phyloP scores from a whole-genome alignment of 441 rosid genomes.

The Oxalis stricta region DNA sequence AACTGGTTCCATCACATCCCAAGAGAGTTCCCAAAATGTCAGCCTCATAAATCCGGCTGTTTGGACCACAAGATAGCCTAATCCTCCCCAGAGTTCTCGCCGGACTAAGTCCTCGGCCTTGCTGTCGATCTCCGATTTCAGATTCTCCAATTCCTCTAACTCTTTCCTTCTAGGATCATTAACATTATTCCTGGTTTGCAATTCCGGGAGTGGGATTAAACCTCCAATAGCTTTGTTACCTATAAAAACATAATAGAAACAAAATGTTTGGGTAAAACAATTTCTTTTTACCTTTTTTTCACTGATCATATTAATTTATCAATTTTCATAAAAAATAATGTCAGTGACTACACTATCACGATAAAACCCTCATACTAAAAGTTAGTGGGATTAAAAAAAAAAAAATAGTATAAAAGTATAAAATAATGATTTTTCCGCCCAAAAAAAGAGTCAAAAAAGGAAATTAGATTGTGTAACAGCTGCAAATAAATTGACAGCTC shows the following conservation, averaged over 20 bases:
- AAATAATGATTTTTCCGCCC: no score
- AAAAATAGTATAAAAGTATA: no score
- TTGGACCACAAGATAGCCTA: slow-evolving; percentile 55
- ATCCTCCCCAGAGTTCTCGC: slow-evolving; percentile 68
- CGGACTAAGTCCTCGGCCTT: slow-evolving; percentile 45
- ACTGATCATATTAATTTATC: no score
- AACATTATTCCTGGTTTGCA: no score
- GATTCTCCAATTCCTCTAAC: slow-evolving; percentile 41
- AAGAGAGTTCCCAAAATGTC: slow-evolving; percentile 89
- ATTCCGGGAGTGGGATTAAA: slow-evolving; percentile 46
- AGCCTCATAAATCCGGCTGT: slow-evolving; percentile 89
- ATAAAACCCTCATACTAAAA: no score
- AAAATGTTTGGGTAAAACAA: slow-evolving; percentile 32
- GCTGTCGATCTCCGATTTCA: slow-evolving; percentile 39
- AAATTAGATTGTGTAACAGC: no score
- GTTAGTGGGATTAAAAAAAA: no score
- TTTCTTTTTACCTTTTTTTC: not conserved
- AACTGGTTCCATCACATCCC: slow-evolving; percentile 99
- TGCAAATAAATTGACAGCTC: no score
- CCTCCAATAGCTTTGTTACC: slow-evolving; percentile 59
- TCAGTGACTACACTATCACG: no score
- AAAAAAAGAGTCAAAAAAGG: no score
- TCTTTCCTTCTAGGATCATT: slow-evolving; percentile 46
- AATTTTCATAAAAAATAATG: no score
- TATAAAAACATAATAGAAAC: slow-evolving; percentile 23